Conservation (phyloP, 441 rosid genomes). For the Lepidium campestre region DNA sequence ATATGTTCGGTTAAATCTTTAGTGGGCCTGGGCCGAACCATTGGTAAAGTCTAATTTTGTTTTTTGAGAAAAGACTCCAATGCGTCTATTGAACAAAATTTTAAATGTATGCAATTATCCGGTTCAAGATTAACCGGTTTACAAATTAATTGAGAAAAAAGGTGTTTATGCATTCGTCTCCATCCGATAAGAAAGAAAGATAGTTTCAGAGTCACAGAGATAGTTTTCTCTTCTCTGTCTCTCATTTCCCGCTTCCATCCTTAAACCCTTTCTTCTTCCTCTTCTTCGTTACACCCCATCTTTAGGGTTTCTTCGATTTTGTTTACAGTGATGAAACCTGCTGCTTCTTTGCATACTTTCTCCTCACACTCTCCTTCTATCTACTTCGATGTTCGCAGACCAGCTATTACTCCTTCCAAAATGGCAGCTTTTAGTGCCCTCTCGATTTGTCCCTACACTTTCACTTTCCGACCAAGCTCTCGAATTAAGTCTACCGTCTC, state of each 20-base stretch:
- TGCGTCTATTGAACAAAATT: no score
- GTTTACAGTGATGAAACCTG: slow-evolving; percentile 17
- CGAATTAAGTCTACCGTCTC: slow-evolving; percentile 32
- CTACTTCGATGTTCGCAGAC: slow-evolving; percentile 26
- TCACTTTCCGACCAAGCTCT: slow-evolving; percentile 30
- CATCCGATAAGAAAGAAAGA: slow-evolving; percentile 27
- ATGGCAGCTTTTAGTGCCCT: slow-evolving; percentile 61
- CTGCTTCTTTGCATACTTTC: slow-evolving; percentile 25
- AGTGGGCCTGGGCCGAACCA: not conserved
- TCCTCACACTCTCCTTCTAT: slow-evolving; percentile 23
- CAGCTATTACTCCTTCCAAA: slow-evolving; percentile 12
- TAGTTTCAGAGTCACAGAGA: slow-evolving; percentile 29
- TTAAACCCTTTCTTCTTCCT: slow-evolving; percentile 15
- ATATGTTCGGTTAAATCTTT: not conserved
- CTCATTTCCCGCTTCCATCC: slow-evolving; percentile 22
- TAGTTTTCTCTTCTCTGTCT: slow-evolving; percentile 12
- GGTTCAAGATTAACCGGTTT: slow-evolving; percentile 1
- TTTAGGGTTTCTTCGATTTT: slow-evolving; percentile 1
- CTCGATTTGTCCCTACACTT: slow-evolving; percentile 40
- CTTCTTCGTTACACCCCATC: not conserved
- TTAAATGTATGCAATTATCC: no score
- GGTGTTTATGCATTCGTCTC: slow-evolving; percentile 9
- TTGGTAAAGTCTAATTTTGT: not conserved
- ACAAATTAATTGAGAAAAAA: not conserved
- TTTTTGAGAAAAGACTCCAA: no score